Evolutionary conservation across 2,329 filamentous ascomycete species (phyloP).

Genomic region (Colletotrichum eleusines): DNA sequence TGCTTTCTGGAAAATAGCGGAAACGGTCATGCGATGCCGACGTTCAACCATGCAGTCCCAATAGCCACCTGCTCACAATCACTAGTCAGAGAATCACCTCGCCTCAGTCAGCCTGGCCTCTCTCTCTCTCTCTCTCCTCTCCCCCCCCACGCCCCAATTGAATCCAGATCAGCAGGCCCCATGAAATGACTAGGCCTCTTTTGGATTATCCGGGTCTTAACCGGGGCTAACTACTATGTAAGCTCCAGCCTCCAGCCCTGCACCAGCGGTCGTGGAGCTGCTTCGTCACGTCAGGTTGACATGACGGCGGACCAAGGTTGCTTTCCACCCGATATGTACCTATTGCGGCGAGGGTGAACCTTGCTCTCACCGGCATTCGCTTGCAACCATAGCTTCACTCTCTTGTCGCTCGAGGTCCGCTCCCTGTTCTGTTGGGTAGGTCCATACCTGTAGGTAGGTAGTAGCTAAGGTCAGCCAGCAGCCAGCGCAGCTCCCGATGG

Average conservation of each 20-base stretch:
- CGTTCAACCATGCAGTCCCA: not conserved
- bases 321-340: conserved; percentile 30
- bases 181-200: not conserved
- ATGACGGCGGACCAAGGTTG: conserved; percentile 23
- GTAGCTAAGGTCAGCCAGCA: too few relatives aligned
- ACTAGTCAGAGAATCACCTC: not conserved
- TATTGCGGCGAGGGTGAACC: conserved; percentile 35
- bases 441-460: too few relatives aligned
- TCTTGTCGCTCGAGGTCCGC: conserved; percentile 18
- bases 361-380: conserved; percentile 10
- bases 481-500: not conserved
- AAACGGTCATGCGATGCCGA: not conserved
- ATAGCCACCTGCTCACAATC: not conserved
- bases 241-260: conserved; percentile 27
- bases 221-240: conserved; percentile 8
- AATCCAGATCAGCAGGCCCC: conserved; percentile 4
- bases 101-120: too few relatives aligned
- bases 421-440: conserved; percentile 15
- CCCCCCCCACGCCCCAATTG: not conserved
- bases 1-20: not conserved
- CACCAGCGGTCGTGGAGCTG: conserved; percentile 30
- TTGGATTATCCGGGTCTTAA: conserved; percentile 35
- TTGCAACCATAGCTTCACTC: conserved; percentile 28
- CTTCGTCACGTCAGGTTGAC: conserved; percentile 39
- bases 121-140: not conserved